These are phyloP conservation scores for Paramecium caudatum DNA, from an alignment of 73 alveolate genomes.

Conservation along the genomic window DNA sequence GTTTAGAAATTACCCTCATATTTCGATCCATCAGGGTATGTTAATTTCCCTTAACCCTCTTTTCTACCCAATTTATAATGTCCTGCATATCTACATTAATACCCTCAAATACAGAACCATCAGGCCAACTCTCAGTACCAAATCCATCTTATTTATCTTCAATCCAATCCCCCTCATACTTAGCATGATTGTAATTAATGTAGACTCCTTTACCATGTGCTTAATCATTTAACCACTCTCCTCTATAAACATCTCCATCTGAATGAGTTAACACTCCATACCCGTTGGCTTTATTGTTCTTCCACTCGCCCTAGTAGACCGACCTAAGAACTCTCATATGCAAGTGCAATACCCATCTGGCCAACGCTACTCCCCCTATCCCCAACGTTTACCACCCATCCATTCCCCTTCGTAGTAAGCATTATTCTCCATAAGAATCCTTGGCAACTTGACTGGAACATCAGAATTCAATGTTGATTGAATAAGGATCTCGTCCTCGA, in stretches of 20 bases:
- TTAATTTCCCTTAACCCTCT: slow-evolving; percentile 84
- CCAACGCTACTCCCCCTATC: slow-evolving; percentile 80
- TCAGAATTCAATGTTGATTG: background rate
- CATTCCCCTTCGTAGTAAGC: slow-evolving; percentile 80
- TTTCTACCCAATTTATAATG: slow-evolving; percentile 61
- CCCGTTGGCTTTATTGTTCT: slow-evolving; percentile 71
- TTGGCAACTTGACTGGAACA: slow-evolving; percentile 13
- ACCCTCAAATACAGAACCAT: slow-evolving; percentile 67
- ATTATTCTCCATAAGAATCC: slow-evolving; percentile 19
- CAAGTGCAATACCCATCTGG: slow-evolving; percentile 74
- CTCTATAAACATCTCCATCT: slow-evolving; percentile 77
- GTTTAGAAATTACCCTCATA: slow-evolving; percentile 84
- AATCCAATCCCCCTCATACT: slow-evolving; percentile 75
- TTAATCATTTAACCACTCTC: slow-evolving; percentile 75
- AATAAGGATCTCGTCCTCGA: slow-evolving; percentile 36
- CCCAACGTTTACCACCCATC: slow-evolving; percentile 83
- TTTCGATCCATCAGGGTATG: slow-evolving; percentile 85
- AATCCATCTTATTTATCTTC: slow-evolving; percentile 72
- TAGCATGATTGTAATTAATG: slow-evolving; percentile 26
- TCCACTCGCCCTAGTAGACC: slow-evolving; percentile 71
- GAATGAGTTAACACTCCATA: slow-evolving; percentile 73
- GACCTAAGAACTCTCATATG: slow-evolving; percentile 45
- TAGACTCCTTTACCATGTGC: slow-evolving; percentile 87
- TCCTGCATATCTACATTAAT: slow-evolving; percentile 11
- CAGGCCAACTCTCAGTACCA: slow-evolving; percentile 72